Evolutionary conservation across 1,284 basidiomycete species (phyloP), one percentile per base, ranked within the genome.

Genomic region (Rhodotorula sp.): DNA sequence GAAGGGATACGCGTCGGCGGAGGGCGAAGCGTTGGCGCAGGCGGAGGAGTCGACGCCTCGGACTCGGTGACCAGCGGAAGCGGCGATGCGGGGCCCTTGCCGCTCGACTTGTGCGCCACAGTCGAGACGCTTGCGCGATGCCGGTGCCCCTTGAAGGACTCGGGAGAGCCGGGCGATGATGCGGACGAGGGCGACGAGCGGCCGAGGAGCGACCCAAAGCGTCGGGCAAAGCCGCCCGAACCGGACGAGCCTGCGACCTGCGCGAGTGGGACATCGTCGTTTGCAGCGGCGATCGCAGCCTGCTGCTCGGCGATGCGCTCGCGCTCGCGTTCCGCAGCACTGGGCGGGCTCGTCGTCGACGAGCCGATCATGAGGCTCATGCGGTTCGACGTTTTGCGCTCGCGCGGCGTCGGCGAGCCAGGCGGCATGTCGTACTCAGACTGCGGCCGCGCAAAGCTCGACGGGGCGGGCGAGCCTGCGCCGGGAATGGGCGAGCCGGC

Each of bases 81-180:
- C 13, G 77, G 70, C 16, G 75, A 70, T 0, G 71, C 75, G 21
- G 74, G 68, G 41, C 71, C 74, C 67, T 77, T 77, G 53, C 54
- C 70, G 46, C 66, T 60, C 13, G 74, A 63, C 48, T 73, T 72
- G 68, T 14, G 92, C 90, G 69, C 89, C 87, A 10, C 89, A 87
- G 41, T 90, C 85, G 58, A 89, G 85, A 81, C 90, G 88, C 7
- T 84, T 19, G 74, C 74, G 21, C 75, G 70, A 12, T 68, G 69
- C 3, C 77, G 76, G 53, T 77, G 78, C 0, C 72, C 73, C 69
- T 75, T 73, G 74, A 73, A 10, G 12, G 49, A 55, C 27, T 55
- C 49, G 5, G 13, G 16, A 34, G 41, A 23, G 55, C 8, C 42
- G 19, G 49, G 25, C 12, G n/a, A 34, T 34, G 34, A 46, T 10